Evolutionary conservation across 768 basidiomycete species (phyloP).

Genomic region (Boletus huronensis): DNA sequence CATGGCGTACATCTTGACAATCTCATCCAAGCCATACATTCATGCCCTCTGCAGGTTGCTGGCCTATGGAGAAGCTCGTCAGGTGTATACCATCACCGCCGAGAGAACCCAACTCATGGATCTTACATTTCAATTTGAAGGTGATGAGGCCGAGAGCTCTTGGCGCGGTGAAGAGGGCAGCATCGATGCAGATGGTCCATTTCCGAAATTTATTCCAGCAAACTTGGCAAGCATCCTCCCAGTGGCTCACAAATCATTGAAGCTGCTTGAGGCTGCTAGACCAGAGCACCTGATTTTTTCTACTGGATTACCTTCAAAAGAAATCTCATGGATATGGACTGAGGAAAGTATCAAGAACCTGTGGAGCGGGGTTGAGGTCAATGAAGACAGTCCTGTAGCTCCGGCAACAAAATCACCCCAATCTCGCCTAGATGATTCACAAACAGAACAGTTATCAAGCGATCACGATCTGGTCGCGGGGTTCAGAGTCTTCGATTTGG

Average conservation of each 20-base stretch:
- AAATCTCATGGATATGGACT: constrained; percentile 49
- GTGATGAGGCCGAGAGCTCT: constrained; percentile 36
- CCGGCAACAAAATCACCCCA: background rate
- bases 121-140: constrained; percentile 19
- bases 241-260: constrained; percentile 66
- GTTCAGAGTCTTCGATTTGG: constrained; percentile 62
- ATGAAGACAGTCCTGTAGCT: background rate
- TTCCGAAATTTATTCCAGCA: constrained; percentile 62
- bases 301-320: constrained; percentile 25
- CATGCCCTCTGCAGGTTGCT: constrained; percentile 55
- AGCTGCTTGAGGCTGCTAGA: constrained; percentile 58
- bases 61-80: constrained; percentile 40
- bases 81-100: constrained; percentile 24
- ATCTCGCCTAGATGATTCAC: background rate
- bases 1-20: constrained; percentile 66
- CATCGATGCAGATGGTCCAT: constrained; percentile 38
- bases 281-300: constrained; percentile 64
- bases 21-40: constrained; percentile 61
- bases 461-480: constrained; percentile 37
- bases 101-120: constrained; percentile 16
- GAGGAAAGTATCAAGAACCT: constrained; percentile 10
- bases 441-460: background rate
- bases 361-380: constrained; percentile 5
- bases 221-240: constrained; percentile 51
- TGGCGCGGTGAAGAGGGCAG: constrained; percentile 41